Conservation (phyloP, 1,284 basidiomycete species). For the Rhodotorula sp. region DNA sequence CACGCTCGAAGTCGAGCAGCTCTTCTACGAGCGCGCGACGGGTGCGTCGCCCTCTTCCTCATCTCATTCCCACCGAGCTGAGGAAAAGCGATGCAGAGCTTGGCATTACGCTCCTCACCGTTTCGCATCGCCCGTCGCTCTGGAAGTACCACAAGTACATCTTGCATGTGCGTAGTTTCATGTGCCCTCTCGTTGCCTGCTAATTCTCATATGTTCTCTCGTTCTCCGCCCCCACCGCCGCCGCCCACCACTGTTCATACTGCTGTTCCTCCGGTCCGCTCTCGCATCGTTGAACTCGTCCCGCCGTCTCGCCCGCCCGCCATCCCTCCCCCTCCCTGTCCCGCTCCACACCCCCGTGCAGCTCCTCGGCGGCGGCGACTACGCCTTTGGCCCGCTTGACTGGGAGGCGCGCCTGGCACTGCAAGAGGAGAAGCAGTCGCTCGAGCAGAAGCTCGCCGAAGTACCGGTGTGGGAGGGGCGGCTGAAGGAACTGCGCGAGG, state of each 20-base stretch:
- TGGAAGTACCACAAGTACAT: constrained; percentile 94
- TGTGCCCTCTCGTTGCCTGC: neutral
- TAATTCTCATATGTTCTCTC: neutral
- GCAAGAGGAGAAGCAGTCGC: constrained; percentile 62
- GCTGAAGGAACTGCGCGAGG: constrained; percentile 65
- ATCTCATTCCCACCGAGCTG: neutral
- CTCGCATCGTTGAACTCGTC: too few relatives aligned
- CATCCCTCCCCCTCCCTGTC: neutral
- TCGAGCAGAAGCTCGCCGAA: constrained; percentile 50
- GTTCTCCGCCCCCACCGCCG: neutral
- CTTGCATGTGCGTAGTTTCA: constrained; percentile 63
- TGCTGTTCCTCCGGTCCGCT: neutral
- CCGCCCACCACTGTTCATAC: neutral
- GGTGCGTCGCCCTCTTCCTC: constrained; percentile 45
- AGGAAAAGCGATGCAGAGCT: constrained; percentile 53
- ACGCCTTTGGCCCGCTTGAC: constrained; percentile 77
- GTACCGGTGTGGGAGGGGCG: constrained; percentile 79
- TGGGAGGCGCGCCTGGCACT: constrained; percentile 86
- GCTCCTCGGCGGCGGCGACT: constrained; percentile 58
- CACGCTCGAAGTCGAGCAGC: constrained; percentile 82
- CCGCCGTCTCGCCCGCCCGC: too few relatives aligned
- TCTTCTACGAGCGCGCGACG: constrained; percentile 81
- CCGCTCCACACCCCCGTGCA: constrained; percentile 19
- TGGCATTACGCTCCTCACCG: constrained; percentile 85
- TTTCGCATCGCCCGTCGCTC: constrained; percentile 85